phyloP scores from a whole-genome alignment of 106 monocot genomes.

The Dactylorhiza incarnata region DNA sequence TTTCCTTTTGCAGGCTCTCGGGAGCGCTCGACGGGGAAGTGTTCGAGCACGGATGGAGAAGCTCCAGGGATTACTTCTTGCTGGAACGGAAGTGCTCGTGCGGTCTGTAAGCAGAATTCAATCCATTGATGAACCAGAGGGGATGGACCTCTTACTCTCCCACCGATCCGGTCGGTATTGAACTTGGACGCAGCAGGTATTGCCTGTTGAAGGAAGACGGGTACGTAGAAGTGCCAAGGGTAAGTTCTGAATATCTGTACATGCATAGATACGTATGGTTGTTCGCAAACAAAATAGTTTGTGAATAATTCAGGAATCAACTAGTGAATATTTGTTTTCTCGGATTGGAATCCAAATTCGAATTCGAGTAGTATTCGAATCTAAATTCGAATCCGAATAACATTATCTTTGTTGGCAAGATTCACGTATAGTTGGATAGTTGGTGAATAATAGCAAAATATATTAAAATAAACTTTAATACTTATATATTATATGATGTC shows the following conservation, averaged over 20 bases:
- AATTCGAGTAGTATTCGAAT: no score
- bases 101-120: slow-evolving; percentile 77
- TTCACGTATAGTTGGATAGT: no score
- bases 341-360: no score
- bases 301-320: no score
- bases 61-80: slow-evolving; percentile 71
- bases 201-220: slow-evolving; percentile 35
- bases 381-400: no score
- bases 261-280: background rate
- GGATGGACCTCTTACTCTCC: slow-evolving; percentile 74
- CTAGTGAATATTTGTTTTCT: no score
- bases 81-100: slow-evolving; percentile 57
- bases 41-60: slow-evolving; percentile 42
- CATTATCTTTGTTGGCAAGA: no score
- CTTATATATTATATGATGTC: no score
- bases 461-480: no score
- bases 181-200: slow-evolving; percentile 72
- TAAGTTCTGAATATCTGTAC: background rate
- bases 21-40: slow-evolving; percentile 1
- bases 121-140: slow-evolving; percentile 91
- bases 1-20: slow-evolving; percentile 16
- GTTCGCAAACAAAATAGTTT: no score
- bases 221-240: background rate
- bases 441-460: no score
- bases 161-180: slow-evolving; percentile 46